Base-by-base conservation (phyloP, 2,329 filamentous ascomycete genomes). In the Cercospora sesami region DNA sequence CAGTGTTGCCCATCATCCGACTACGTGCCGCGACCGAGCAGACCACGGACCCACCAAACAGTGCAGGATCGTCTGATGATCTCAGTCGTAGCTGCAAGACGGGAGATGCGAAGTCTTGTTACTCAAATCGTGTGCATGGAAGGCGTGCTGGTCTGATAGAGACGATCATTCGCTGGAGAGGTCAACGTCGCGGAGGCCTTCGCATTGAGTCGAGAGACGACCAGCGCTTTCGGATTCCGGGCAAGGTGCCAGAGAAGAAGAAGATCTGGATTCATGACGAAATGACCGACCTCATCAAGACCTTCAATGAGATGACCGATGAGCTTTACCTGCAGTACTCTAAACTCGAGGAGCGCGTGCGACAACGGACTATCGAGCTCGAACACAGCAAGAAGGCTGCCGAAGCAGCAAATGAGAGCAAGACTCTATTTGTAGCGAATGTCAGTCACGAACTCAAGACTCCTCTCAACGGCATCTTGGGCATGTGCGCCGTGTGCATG, bases 381-480 rank as follows among this genome's bases (percentile, higher is more conserved):
- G 93, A 96, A 76, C 88, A 92, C 69, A 96, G 91, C 81, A 97
- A 97, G 78, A 92, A 93, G 80, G 92, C 93, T 1, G 94, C 94
- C 0, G 94, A 97, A 79, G 91, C 92, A n/a, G 94, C 94, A 2
- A 97, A 97, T 74, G 92, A 97, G 80, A 96, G 92, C 83, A 99
- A 99, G 61, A 73, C 72, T 1, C 16, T 73, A 1, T 73, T 73
- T 61, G 69, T 73, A 1, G 72, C 72, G 0, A 73, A 73, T n/a
- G 66, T 73, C n/a, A 64, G 57, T 21, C 89, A 91, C 72, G 89
- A 98, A 79, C 84, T 99, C 36, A 96, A 97, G 77, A 99, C 95
- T 1, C 95, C 95, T 0, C 85, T 98, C 66, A 98, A 98, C 76
- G 95, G 94, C 10, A 97, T 98, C 60, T 84, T 99, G 75, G 95